phyloP scores from a whole-genome alignment of 2,329 filamentous ascomycete species.

The Neonectria punicea region DNA sequence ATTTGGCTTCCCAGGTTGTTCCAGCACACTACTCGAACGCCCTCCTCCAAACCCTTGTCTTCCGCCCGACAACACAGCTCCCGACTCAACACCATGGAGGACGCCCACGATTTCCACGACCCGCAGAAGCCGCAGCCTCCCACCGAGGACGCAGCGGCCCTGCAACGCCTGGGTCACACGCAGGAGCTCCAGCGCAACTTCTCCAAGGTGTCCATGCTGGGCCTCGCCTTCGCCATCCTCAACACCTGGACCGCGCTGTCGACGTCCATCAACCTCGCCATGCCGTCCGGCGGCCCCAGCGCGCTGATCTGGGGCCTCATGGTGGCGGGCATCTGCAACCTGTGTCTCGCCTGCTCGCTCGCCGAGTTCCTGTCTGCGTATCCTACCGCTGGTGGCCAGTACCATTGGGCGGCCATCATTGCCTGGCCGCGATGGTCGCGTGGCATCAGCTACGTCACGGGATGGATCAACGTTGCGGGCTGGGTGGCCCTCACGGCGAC shows the following conservation, averaged over 20 bases:
- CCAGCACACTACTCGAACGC: conserved; percentile 15
- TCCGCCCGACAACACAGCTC: background rate
- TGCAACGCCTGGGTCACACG: conserved; percentile 59
- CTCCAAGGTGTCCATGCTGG: conserved; percentile 59
- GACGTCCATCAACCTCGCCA: conserved; percentile 57
- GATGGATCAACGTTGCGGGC: conserved; percentile 78
- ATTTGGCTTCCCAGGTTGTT: background rate
- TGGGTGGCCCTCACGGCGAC: conserved; percentile 78
- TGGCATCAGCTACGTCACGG: conserved; percentile 74
- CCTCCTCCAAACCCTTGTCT: background rate
- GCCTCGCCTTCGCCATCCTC: conserved; percentile 60
- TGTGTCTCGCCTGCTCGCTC: conserved; percentile 74
- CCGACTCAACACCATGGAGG: conserved; percentile 30
- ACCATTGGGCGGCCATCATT: conserved; percentile 77
- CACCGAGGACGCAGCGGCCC: conserved; percentile 50
- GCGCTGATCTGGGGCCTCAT: conserved; percentile 78
- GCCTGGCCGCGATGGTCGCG: conserved; percentile 69
- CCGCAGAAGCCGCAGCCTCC: conserved; percentile 28
- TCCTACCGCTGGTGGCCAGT: conserved; percentile 69
- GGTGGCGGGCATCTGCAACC: conserved; percentile 73
- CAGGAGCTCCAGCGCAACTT: conserved; percentile 63
- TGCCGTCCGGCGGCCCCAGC: conserved; percentile 77
- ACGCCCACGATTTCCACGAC: conserved; percentile 28
- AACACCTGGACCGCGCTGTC: conserved; percentile 63
- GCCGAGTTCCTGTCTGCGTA: conserved; percentile 78